A percentile compares a stretch with the other conserved stretches of the same genome.
phyloP scores from a whole-genome alignment of 805 yeast species.

The Gaillardinia entomophila region DNA sequence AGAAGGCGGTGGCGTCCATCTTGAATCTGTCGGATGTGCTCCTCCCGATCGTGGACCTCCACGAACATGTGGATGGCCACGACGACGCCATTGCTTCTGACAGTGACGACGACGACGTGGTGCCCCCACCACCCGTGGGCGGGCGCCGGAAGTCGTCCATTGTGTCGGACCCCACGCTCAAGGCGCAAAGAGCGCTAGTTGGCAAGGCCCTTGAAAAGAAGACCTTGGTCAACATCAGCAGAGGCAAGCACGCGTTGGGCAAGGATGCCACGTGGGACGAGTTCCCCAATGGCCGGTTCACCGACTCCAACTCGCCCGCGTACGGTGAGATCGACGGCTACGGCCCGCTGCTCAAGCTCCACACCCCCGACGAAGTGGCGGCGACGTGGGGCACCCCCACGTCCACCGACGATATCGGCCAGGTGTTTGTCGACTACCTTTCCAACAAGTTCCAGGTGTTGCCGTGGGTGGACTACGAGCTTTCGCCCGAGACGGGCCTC shows the following conservation, averaged over 20 bases:
- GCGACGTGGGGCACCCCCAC: conserved; percentile 80
- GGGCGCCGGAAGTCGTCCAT: conserved; percentile 33
- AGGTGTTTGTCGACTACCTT: conserved; percentile 65
- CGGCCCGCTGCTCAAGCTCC: conserved; percentile 83
- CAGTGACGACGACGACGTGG: conserved; percentile 29
- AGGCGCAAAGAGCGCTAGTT: conserved; percentile 16
- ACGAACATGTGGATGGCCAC: conserved; percentile 14
- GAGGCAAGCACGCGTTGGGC: conserved; percentile 80
- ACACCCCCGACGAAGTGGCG: conserved; percentile 54
- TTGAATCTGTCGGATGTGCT: conserved; percentile 58
- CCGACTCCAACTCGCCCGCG: conserved; percentile 93
- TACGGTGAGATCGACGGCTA: conserved; percentile 98
- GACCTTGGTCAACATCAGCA: conserved; percentile 67
- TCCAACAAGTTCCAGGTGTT: conserved; percentile 68
- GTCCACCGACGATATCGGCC: conserved; percentile 51
- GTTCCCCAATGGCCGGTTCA: conserved; percentile 92
- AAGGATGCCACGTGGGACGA: conserved; percentile 97
- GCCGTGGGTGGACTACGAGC: conserved; percentile 89
- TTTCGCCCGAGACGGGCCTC: conserved; percentile 84
- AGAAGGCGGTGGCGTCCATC: conserved; percentile 84
- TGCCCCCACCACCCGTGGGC: conserved; percentile 8
- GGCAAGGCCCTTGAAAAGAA: conserved; percentile 37
- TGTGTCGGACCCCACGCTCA: conserved; percentile 26
- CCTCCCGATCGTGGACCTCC: conserved; percentile 36
- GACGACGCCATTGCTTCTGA: conserved; percentile 36